Evolutionary conservation across 2,329 filamentous ascomycete genomes (phyloP).

Genomic region (Cordyceps javanica): DNA sequence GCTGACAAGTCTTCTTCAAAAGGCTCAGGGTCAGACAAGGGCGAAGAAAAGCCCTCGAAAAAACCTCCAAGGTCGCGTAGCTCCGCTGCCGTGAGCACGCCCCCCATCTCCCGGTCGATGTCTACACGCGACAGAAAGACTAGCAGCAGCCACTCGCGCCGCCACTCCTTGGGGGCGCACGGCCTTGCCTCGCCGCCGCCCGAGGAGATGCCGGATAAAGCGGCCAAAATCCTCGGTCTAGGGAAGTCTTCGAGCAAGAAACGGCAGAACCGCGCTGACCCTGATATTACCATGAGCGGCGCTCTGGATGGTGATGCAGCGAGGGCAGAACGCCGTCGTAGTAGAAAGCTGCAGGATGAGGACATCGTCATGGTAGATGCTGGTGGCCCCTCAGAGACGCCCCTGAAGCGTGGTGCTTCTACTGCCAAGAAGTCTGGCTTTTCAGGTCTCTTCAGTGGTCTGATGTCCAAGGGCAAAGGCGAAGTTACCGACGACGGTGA

Average conservation of each 20-base stretch:
- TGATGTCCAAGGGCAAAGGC: slow-evolving; percentile 41
- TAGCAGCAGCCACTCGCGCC: slow-evolving; percentile 53
- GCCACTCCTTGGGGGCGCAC: slow-evolving; percentile 59
- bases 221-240: slow-evolving; percentile 67
- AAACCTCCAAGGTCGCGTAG: slow-evolving; percentile 55
- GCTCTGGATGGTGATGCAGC: slow-evolving; percentile 33
- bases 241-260: slow-evolving; percentile 35
- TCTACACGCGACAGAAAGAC: slow-evolving; percentile 60
- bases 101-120: slow-evolving; percentile 62
- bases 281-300: slow-evolving; percentile 43
- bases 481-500: slow-evolving; percentile 47
- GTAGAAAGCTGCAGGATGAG: slow-evolving; percentile 31
- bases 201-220: slow-evolving; percentile 64
- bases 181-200: slow-evolving; percentile 68
- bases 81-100: slow-evolving; percentile 61
- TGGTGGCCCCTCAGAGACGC: slow-evolving; percentile 25
- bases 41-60: slow-evolving; percentile 56
- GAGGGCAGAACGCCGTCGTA: slow-evolving; percentile 29
- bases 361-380: slow-evolving; percentile 34
- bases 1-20: slow-evolving; percentile 57
- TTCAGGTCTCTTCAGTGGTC: slow-evolving; percentile 56
- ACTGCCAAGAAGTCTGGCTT: slow-evolving; percentile 49
- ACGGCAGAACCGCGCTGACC: slow-evolving; percentile 42
- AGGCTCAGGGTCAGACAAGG: slow-evolving; percentile 64
- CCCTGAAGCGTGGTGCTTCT: slow-evolving; percentile 28